Evolutionary conservation across 257 asterid species (phyloP).

Genomic region (Scutellaria galericulata): DNA sequence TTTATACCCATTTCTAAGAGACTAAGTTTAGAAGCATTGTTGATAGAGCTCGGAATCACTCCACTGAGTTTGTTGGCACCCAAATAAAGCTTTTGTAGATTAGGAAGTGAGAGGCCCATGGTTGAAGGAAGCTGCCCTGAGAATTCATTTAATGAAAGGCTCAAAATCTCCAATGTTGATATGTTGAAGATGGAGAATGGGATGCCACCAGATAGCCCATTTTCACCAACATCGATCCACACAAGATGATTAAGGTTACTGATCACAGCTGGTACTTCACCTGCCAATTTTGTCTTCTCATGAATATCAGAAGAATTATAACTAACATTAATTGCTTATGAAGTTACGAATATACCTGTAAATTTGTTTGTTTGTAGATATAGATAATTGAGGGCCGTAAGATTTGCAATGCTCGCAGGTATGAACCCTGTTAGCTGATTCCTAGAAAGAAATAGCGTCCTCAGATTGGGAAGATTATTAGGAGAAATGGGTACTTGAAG

Average conservation of each 20-base stretch:
- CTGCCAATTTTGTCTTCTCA: conserved; percentile 26
- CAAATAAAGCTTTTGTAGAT: conserved; percentile 31
- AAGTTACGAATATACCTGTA: conserved; percentile 33
- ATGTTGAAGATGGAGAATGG: conserved; percentile 45
- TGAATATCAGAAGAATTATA: too few relatives aligned
- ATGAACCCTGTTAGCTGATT: conserved; percentile 50
- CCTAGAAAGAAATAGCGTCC: conserved; percentile 31
- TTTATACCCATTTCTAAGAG: conserved; percentile 28
- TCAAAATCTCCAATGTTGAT: conserved; percentile 36
- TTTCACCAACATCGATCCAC: conserved; percentile 19
- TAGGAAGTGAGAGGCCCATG: conserved; percentile 44
- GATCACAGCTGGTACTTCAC: conserved; percentile 54
- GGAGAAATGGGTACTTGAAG: conserved; percentile 32
- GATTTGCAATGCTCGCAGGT: conserved; percentile 41
- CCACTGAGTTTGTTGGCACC: conserved; percentile 44
- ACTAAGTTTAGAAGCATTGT: conserved; percentile 51
- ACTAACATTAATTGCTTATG: too few relatives aligned
- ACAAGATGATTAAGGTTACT: conserved; percentile 41
- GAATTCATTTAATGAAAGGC: conserved; percentile 9
- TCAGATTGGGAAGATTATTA: conserved; percentile 41
- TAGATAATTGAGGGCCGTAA: conserved; percentile 31
- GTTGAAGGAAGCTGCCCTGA: conserved; percentile 41
- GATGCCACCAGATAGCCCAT: conserved; percentile 41
- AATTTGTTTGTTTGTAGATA: too few relatives aligned
- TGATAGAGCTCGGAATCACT: conserved; percentile 44